A percentile compares a stretch with the other conserved stretches of the same genome.
phyloP scores from a whole-genome alignment of 169 alveolate species.

The Plasmodium sp. region DNA sequence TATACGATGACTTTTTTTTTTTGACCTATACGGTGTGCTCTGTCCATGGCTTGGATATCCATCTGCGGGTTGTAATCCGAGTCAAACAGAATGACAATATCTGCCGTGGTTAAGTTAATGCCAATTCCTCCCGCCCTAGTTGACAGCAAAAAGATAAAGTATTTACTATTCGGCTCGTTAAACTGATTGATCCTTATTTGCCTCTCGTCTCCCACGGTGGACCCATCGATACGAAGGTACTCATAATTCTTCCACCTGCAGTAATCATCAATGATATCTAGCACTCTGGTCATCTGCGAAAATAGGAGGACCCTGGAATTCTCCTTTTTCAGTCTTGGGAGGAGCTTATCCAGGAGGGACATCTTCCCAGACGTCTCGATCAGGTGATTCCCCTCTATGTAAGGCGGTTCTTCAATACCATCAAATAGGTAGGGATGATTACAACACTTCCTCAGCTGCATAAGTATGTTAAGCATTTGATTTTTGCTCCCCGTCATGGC shows the following conservation, averaged over 20 bases:
- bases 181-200: constrained; percentile 93
- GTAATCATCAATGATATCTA: constrained; percentile 96
- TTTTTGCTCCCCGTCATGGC: constrained; percentile 77
- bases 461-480: constrained; percentile 96
- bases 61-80: constrained; percentile 99
- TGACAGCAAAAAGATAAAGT: constrained; percentile 93
- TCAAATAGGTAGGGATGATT: constrained; percentile 97
- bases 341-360: constrained; percentile 91
- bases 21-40: constrained; percentile 99
- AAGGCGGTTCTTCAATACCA: constrained; percentile 92
- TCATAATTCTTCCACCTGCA: constrained; percentile 92
- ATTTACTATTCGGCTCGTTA: constrained; percentile 91
- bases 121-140: constrained; percentile 99
- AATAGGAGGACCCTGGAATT: constrained; percentile 92
- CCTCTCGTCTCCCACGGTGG: constrained; percentile 96
- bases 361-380: constrained; percentile 93
- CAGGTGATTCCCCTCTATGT: constrained; percentile 93
- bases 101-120: constrained; percentile 97
- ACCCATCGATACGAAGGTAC: constrained; percentile 98
- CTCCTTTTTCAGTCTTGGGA: constrained; percentile 81
- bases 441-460: constrained; percentile 99
- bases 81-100: constrained; percentile 97
- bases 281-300: constrained; percentile 94
- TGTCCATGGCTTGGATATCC: constrained; percentile 97
- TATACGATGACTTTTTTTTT: constrained; percentile 96